These are phyloP conservation scores for Neoboletus subvelutipes DNA, from an alignment of 768 basidiomycete species.

Conservation along the genomic window DNA sequence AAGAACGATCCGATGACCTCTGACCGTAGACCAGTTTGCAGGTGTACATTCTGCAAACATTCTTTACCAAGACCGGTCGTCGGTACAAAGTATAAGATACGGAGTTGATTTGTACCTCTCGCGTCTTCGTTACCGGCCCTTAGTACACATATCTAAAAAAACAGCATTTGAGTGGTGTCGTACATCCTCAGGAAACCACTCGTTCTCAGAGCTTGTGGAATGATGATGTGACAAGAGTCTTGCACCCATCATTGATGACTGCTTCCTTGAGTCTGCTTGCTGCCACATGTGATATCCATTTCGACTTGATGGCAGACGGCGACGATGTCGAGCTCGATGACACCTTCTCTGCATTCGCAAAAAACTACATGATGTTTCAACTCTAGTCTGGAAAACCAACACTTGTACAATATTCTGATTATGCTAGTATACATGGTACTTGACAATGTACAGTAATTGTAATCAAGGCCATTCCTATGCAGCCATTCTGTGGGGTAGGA, in stretches of 20 bases:
- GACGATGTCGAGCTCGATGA: not conserved
- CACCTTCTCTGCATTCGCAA: no score
- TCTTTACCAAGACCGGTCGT: slow-evolving; percentile 93
- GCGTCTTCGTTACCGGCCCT: slow-evolving; percentile 1
- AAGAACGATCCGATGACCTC: slow-evolving; percentile 5
- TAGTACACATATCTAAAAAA: not conserved
- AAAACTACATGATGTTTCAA: no score
- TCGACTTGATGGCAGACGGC: slow-evolving; percentile 11
- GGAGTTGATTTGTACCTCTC: slow-evolving; percentile 11
- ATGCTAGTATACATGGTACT: no score
- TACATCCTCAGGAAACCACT: not conserved
- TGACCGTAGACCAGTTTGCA: slow-evolving; percentile 56
- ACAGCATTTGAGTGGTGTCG: not conserved
- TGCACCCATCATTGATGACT: slow-evolving; percentile 75
- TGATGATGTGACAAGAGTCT: no score
- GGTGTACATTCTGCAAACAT: slow-evolving; percentile 91
- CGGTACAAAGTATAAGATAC: slow-evolving; percentile 75
- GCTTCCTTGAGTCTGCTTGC: slow-evolving; percentile 74
- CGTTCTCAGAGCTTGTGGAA: not conserved
- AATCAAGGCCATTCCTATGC: no score
- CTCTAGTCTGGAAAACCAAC: no score
- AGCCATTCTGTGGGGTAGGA: no score
- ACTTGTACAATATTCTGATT: no score
- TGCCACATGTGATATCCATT: slow-evolving; percentile 55
- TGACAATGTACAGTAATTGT: no score